Base-by-base conservation (phyloP, 2,329 filamentous ascomycete species). In the Microsporum canis region DNA sequence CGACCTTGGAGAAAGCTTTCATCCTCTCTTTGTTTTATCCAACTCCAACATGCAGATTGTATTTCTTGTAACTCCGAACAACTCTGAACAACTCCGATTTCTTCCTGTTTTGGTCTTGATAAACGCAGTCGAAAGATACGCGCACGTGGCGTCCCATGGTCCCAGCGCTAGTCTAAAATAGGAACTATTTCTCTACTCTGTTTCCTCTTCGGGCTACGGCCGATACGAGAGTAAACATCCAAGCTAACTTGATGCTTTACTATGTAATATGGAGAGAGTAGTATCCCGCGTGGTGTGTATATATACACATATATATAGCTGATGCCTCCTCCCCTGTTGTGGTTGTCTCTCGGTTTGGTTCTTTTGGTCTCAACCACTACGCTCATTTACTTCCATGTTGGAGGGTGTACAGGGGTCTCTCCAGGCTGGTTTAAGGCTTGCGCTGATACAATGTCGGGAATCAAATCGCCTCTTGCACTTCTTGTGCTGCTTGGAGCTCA, bases 401-500 rank as follows among this genome's bases (percentile, higher is more conserved):
- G 51, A n/a, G 51, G 33, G 4, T 55, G n/a, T 55, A 55, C 51
- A 3, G 14, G 33, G 10, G 2, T 55, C 2, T 3, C 14, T 31
- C 14, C 27, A 51, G 27, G 12, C 23, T 12, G 10, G 23, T 7
- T 10, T 2, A 27, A 17, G 7, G 7, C 45, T 29, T 17, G 7
- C 8, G 17, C 51, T 5, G 45, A 36, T 10, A 36, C n/a, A 38
- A 57, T 57, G 55, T 3, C 55, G 36, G 39, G 39, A 12, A 23
- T 57, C 17, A 39, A 57, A 5, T 57, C 36, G 5, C 39, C 55
- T 33, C 23, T 43, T 1, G 36, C 55, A n/a, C 29, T 57, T 14
- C 64, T 62, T 5, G 34, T 55, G 10, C 27, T 65, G 29, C 36
- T 63, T 41, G 59, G 58, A 27, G 33, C 53, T 12, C 45, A 61